Evolutionary conservation across 2,329 filamentous ascomycete species (phyloP).

Genomic region (Penicillium sp.): DNA sequence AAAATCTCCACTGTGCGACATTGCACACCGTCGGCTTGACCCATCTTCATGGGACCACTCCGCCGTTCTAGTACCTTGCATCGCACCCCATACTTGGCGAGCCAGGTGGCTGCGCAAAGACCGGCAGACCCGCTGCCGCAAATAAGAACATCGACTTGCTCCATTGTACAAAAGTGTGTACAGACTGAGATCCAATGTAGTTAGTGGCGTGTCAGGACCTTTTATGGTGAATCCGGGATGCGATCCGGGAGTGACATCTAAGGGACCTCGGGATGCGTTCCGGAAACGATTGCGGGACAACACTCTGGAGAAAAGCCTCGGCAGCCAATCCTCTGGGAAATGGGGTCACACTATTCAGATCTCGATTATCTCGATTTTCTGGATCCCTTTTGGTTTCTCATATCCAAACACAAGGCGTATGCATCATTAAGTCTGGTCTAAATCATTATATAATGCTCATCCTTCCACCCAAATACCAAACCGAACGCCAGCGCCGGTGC

Average conservation of each 20-base stretch:
- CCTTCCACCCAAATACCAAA: slow-evolving; percentile 19
- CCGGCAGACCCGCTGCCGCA: slow-evolving; percentile 62
- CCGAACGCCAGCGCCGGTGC: slow-evolving; percentile 38
- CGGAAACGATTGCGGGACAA: background rate
- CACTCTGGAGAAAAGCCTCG: background rate
- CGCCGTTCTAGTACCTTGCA: slow-evolving; percentile 60
- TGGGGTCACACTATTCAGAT: background rate
- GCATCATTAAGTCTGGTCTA: slow-evolving; percentile 35
- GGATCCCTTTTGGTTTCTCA: background rate
- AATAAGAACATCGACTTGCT: slow-evolving; percentile 56
- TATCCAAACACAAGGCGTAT: slow-evolving; percentile 11
- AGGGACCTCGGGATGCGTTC: slow-evolving; percentile 9
- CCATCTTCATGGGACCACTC: slow-evolving; percentile 53
- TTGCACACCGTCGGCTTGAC: slow-evolving; percentile 64
- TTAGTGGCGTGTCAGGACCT: background rate
- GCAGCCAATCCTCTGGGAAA: background rate
- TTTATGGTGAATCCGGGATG: slow-evolving; percentile 17
- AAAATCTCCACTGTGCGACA: slow-evolving; percentile 62
- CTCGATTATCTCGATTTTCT: background rate
- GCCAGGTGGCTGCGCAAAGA: slow-evolving; percentile 60
- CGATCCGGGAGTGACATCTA: slow-evolving; percentile 12
- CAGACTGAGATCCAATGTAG: background rate
- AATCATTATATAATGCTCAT: slow-evolving; percentile 38
- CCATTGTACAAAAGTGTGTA: slow-evolving; percentile 15
- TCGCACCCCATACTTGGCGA: slow-evolving; percentile 55